Evolutionary conservation across 169 alveolate genomes (phyloP), one percentile per base, ranked within the genome.

Genomic region (Eimeria sp.): DNA sequence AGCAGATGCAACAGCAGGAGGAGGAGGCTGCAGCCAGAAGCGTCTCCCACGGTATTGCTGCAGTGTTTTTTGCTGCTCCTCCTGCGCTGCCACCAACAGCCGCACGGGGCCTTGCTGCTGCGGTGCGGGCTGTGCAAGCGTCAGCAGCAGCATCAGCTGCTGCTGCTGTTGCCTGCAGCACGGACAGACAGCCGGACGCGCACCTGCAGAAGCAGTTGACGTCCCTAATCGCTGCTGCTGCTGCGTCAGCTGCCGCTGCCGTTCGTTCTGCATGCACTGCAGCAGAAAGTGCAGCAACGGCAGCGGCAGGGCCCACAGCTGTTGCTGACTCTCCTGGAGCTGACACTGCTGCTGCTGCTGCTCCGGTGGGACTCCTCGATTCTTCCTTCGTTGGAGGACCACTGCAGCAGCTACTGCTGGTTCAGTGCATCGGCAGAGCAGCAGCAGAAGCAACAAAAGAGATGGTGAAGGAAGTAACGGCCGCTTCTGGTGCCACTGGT

Each of bases 281-380:
- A 87, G 93, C 93, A 87, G 93, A 83, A 87, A 87, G n/a, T 45
- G 93, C 93, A 40, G 93, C 93, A 40, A 30, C 54, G 43, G 93
- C 93, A 49, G 93, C 93, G n/a, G 93, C 83, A 25, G 93, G 93
- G 10, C 93, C 93, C 67, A 61, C 63, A 49, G 93, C 93, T 22
- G 93, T 87, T 40, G 93, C 93, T 40, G 93, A 87, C 20, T 57
- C 93, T 34, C 93, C 72, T 49, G 54, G 58, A 18, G 1, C 82
- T 16, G 91, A 83, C 14, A 27, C 88, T 78, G 88, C 25, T 51
- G 88, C 88, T 83, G 34, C 67, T 49, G 88, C 65, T 78, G 88
- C 88, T 25, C 88, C n/a, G 13, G 27, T 7, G 65, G 10, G 63
- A 20, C 0, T 34, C 45, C n/a, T 45, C 30, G 93, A 57, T 45